These are phyloP conservation scores for Suillus clintonianus DNA, from an alignment of 768 basidiomycete species.

Conservation along the genomic window DNA sequence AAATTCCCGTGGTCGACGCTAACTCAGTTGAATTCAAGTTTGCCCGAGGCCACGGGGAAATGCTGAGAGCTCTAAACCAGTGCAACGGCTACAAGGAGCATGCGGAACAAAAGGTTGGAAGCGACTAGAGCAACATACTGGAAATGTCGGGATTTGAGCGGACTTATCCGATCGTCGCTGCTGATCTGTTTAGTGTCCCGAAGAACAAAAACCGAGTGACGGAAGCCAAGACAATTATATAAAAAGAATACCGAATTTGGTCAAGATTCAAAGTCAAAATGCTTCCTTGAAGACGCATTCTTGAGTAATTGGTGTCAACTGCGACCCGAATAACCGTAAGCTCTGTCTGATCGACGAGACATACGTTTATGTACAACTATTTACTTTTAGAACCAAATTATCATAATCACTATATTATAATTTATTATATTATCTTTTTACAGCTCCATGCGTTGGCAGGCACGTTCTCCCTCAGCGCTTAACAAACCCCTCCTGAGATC, in stretches of 20 bases:
- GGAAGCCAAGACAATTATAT: constrained; percentile 1
- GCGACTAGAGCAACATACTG: too few relatives aligned
- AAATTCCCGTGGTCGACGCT: constrained; percentile 1
- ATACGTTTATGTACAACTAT: background rate
- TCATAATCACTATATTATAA: too few relatives aligned
- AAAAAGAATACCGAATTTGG: constrained; percentile 10
- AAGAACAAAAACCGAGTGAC: background rate
- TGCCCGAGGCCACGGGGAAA: background rate
- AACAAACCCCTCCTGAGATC: background rate
- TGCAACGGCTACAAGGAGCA: background rate
- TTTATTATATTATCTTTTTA: too few relatives aligned
- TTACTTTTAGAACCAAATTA: too few relatives aligned
- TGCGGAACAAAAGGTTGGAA: constrained; percentile 1
- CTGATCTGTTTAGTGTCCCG: constrained; percentile 10
- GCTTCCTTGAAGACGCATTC: background rate
- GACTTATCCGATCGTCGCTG: constrained; percentile 13
- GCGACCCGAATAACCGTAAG: too few relatives aligned
- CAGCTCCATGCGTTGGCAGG: background rate
- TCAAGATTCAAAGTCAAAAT: background rate
- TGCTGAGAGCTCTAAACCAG: background rate
- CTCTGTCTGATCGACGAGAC: too few relatives aligned
- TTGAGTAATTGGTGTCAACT: background rate
- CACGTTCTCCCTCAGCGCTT: background rate
- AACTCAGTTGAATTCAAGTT: constrained; percentile 13
- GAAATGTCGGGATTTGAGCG: constrained; percentile 25